Conservation (phyloP, 768 basidiomycete genomes). For the Pseudohyphozyma bogoriensis region DNA sequence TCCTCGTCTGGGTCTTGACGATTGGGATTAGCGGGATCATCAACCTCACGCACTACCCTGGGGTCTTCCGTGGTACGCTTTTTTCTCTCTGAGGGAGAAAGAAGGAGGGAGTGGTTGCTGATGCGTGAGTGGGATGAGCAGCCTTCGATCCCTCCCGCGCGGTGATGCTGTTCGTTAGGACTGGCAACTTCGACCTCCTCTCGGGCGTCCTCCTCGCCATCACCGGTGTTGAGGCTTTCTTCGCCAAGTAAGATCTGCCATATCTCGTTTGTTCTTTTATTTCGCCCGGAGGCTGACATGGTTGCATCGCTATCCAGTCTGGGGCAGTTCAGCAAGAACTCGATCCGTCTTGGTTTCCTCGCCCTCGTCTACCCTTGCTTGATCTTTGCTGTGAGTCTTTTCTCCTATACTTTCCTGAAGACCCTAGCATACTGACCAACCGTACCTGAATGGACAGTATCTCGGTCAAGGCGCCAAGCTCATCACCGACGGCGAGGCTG, state of each 20-base stretch:
- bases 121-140: neutral
- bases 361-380: conserved; percentile 52
- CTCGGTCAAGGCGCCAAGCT: conserved; percentile 62
- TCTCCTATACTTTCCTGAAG: neutral
- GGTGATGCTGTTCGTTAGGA: conserved; percentile 56
- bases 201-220: conserved; percentile 55
- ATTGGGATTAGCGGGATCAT: conserved; percentile 22
- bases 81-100: neutral
- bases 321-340: conserved; percentile 55
- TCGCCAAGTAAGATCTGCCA: conserved; percentile 56
- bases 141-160: conserved; percentile 60
- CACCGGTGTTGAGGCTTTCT: conserved; percentile 61
- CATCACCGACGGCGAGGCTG: conserved; percentile 46
- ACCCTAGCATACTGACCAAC: too few relatives aligned
- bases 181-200: conserved; percentile 51
- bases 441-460: conserved; percentile 43
- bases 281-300: neutral
- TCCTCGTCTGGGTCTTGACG: conserved; percentile 51
- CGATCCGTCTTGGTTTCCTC: conserved; percentile 48
- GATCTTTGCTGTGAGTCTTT: conserved; percentile 37
- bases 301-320: conserved; percentile 40
- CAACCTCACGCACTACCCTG: conserved; percentile 12
- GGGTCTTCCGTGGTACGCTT: conserved; percentile 13
- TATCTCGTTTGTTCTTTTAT: neutral
- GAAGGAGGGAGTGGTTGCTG: neutral